phyloP scores from a whole-genome alignment of 257 asterid species.

The Rauvolfia tetraphylla region DNA sequence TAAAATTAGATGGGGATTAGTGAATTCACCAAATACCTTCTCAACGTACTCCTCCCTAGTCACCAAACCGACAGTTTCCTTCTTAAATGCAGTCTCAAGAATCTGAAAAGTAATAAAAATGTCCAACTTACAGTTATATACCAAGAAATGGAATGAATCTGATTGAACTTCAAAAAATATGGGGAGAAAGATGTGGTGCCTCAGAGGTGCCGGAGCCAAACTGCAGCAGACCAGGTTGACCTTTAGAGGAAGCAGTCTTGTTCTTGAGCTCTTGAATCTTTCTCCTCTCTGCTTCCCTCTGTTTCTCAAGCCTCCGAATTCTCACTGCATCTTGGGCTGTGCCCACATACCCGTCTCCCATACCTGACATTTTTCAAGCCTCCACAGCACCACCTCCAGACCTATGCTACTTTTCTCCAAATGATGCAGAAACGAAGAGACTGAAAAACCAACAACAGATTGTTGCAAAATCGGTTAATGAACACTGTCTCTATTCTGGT shows the following conservation, averaged over 20 bases:
- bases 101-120: conserved; percentile 40
- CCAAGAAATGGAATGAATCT: background rate
- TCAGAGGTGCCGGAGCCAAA: conserved; percentile 97
- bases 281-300: conserved; percentile 96
- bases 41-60: conserved; percentile 95
- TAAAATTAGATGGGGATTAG: background rate
- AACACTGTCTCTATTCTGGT: background rate
- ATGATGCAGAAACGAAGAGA: background rate
- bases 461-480: background rate
- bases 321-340: conserved; percentile 95
- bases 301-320: conserved; percentile 95
- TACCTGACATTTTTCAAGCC: conserved; percentile 68
- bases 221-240: conserved; percentile 88
- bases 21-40: conserved; percentile 46
- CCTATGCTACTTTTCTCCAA: background rate
- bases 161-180: background rate
- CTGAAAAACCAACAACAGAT: background rate
- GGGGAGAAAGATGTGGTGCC: conserved; percentile 28
- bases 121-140: background rate
- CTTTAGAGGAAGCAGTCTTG: conserved; percentile 76
- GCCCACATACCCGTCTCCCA: conserved; percentile 99
- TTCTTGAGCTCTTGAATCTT: conserved; percentile 93
- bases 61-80: conserved; percentile 98
- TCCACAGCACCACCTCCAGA: background rate
- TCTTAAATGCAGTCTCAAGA: conserved; percentile 96